Percentiles rank a stretch among this genome's conserved stretches.
These are phyloP conservation scores for Suillus weaverae DNA, from an alignment of 768 basidiomycete genomes.

Conservation along the genomic window DNA sequence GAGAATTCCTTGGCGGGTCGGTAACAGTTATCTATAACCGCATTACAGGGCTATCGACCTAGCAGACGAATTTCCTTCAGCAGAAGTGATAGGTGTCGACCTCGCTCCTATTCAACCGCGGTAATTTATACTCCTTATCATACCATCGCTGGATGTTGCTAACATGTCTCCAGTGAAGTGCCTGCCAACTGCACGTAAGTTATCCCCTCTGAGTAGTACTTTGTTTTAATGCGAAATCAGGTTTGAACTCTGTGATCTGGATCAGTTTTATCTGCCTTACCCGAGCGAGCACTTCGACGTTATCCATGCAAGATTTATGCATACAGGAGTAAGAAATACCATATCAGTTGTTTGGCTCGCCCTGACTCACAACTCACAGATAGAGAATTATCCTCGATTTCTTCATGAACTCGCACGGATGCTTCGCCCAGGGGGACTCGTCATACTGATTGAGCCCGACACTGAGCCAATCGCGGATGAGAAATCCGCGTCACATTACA, in stretches of 20 bases:
- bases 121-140: slow-evolving; percentile 34
- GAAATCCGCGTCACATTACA: slow-evolving; percentile 38
- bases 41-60: slow-evolving; percentile 64
- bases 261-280: slow-evolving; percentile 61
- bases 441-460: slow-evolving; percentile 65
- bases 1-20: slow-evolving; percentile 6
- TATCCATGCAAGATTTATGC: slow-evolving; percentile 68
- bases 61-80: slow-evolving; percentile 69
- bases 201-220: slow-evolving; percentile 5
- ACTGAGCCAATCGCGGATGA: slow-evolving; percentile 50
- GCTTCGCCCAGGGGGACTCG: slow-evolving; percentile 68
- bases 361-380: slow-evolving; percentile 38
- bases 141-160: slow-evolving; percentile 13
- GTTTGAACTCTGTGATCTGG: slow-evolving; percentile 75
- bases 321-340: slow-evolving; percentile 54
- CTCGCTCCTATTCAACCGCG: slow-evolving; percentile 72
- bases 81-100: slow-evolving; percentile 69
- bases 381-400: slow-evolving; percentile 60
- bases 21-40: slow-evolving; percentile 5
- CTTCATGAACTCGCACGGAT: slow-evolving; percentile 63
- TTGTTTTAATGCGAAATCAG: slow-evolving; percentile 25
- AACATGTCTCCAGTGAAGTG: slow-evolving; percentile 46
- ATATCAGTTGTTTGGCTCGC: slow-evolving; percentile 11
- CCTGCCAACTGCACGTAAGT: slow-evolving; percentile 75
- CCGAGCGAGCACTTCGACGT: slow-evolving; percentile 64